Conservation (phyloP, 2,329 filamentous ascomycete genomes). For the Fusarium avenaceum region DNA sequence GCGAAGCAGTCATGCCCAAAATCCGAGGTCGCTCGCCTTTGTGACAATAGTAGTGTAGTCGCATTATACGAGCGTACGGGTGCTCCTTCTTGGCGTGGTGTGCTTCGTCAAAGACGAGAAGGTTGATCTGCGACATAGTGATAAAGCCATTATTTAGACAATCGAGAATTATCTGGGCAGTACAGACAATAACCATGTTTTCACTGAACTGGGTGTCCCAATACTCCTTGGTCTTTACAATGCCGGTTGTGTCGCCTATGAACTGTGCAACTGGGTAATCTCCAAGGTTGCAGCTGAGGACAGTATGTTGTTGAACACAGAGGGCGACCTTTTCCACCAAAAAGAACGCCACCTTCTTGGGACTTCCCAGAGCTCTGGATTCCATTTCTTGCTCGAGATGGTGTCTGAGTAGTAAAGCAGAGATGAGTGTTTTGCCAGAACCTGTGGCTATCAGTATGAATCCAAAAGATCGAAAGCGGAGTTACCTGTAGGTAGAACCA, state of each 20-base stretch:
- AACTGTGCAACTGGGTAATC: slow-evolving; percentile 80
- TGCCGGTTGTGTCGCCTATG: slow-evolving; percentile 75
- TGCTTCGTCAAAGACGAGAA: slow-evolving; percentile 95
- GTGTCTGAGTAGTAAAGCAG: slow-evolving; percentile 84
- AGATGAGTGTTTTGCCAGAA: slow-evolving; percentile 96
- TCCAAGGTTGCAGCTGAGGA: slow-evolving; percentile 80
- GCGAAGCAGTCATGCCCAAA: slow-evolving; percentile 97
- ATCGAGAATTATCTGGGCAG: slow-evolving; percentile 85
- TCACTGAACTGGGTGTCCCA: slow-evolving; percentile 68
- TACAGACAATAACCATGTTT: slow-evolving; percentile 91
- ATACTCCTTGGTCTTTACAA: slow-evolving; percentile 58
- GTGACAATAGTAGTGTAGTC: slow-evolving; percentile 79
- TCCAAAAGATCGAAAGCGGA: background rate
- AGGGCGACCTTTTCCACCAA: slow-evolving; percentile 90
- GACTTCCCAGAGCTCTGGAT: slow-evolving; percentile 70
- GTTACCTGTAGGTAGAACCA: slow-evolving; percentile 89
- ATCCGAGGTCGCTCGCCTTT: slow-evolving; percentile 75
- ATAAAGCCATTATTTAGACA: slow-evolving; percentile 85
- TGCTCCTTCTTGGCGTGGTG: slow-evolving; percentile 97
- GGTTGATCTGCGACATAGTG: slow-evolving; percentile 84
- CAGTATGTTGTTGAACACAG: slow-evolving; percentile 88
- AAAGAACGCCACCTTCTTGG: slow-evolving; percentile 83
- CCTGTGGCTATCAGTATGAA: slow-evolving; percentile 61
- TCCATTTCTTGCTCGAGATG: slow-evolving; percentile 83
- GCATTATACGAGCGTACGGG: slow-evolving; percentile 89